Base-by-base conservation (phyloP, 805 yeast species). In the Metschnikowia continentalis region DNA sequence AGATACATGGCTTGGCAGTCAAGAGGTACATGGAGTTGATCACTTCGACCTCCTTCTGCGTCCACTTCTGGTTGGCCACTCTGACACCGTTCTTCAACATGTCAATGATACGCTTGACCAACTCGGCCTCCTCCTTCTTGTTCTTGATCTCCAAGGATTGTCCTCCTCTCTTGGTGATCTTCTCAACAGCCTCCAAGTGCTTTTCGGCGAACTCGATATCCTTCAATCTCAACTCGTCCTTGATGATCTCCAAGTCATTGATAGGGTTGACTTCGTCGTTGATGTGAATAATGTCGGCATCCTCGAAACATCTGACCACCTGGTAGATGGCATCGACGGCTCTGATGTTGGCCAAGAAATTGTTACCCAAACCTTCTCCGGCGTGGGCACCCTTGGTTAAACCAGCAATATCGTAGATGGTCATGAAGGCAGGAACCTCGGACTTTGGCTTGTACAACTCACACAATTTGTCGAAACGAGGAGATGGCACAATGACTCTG, bases 201-300 rank as follows among this genome's bases (percentile, higher is more conserved):
- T 89, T 91, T 64, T 83, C 83, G 59, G 91, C 86, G 66, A 94
- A 94, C 75, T 94, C 99, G 61, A 94, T 90, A 74, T 94, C 99
- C 77, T 94, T 94, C 68, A 92, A 80, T 75, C 97, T 86, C 72
- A 94, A 82, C 77, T 94, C 99, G 58, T 87, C 88, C 60, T 80
- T 79, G 67, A 94, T 89, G 68, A 94, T 92, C 59, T 88, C 94
- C 74, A 94, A 81, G 74, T 94, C 99, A 68, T 96, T 88, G 47
- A 82, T 84, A 57, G 99, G 99, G 73, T 94, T 84, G 55, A 94
- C 60, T 52, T 72, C 70, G 63, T 91, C 97, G 75, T 90, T 96
- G 63, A 94, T 88, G 74, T 94, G 99, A 62, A 91, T 90, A 64
- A 94, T 94, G 68, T 94, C 99, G 36, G 97, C 95, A 71, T 94